Evolutionary conservation across 345 rosid species (phyloP).

Genomic region (Garcia nutans): DNA sequence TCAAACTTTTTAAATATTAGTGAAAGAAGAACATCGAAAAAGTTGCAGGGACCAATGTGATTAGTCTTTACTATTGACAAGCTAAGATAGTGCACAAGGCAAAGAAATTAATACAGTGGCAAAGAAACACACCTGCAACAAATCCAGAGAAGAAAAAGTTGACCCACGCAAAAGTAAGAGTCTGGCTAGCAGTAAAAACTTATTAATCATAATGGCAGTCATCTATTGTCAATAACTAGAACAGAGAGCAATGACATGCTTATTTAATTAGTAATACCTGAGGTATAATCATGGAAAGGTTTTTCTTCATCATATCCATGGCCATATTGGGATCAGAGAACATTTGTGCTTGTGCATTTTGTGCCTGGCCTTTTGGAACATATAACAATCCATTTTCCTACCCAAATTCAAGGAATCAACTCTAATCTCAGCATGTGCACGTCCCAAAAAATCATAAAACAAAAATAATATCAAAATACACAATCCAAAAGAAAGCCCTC

Average conservation of each 20-base stretch:
- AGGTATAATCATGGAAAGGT: conserved; percentile 97
- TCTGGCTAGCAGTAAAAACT: conserved; percentile 47
- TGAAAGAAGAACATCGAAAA: neutral
- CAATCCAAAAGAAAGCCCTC: neutral
- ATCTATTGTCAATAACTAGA: conserved; percentile 7
- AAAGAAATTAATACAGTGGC: neutral
- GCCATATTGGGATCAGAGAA: conserved; percentile 99
- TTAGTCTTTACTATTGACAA: neutral
- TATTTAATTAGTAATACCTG: conserved; percentile 48
- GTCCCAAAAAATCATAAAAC: neutral
- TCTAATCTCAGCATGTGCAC: neutral
- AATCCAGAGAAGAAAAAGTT: conserved; percentile 99
- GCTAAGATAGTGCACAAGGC: no score
- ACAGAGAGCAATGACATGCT: neutral
- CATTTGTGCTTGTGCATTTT: conserved; percentile 95
- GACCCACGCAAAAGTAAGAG: conserved; percentile 99
- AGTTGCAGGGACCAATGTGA: neutral
- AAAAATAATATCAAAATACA: no score
- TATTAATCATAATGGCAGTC: conserved; percentile 18
- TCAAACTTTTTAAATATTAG: neutral
- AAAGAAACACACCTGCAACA: conserved; percentile 72
- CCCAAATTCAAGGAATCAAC: conserved; percentile 10
- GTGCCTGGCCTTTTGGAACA: conserved; percentile 83
- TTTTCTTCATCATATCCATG: conserved; percentile 99
- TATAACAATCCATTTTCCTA: conserved; percentile 92